These are phyloP conservation scores for Fusarium napiforme DNA, from an alignment of 2,329 filamentous ascomycete genomes.

Conservation along the genomic window DNA sequence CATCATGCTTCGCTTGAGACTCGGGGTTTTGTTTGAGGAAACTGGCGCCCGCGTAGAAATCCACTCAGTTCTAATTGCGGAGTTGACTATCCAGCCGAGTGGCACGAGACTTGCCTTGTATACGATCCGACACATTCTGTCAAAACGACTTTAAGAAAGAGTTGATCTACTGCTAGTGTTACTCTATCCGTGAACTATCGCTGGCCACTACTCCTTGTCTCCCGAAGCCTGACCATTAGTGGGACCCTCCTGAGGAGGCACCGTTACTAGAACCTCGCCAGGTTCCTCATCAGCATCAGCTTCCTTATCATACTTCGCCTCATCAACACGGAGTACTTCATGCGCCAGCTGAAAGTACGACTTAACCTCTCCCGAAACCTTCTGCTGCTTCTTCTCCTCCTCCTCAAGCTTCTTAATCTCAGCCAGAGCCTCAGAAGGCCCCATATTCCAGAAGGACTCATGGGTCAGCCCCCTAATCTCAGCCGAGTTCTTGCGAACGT, in stretches of 20 bases:
- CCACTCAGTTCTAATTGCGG: background rate
- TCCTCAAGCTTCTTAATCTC: background rate
- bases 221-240: background rate
- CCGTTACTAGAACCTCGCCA: background rate
- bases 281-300: too few relatives aligned
- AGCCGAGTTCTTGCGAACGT: background rate
- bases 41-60: too few relatives aligned
- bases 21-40: too few relatives aligned
- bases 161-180: background rate
- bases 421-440: background rate
- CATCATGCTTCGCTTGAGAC: background rate
- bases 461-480: background rate
- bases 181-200: too few relatives aligned
- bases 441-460: accelerated
- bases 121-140: accelerated
- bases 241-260: background rate
- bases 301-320: background rate
- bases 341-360: background rate
- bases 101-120: accelerated
- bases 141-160: background rate
- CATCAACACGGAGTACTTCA: background rate
- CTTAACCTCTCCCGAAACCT: background rate
- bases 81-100: accelerated
- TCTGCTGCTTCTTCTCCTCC: background rate
- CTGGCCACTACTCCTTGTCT: background rate